Evolutionary conservation across 2,329 filamentous ascomycete genomes (phyloP).

Genomic region (Colletotrichum sp.): DNA sequence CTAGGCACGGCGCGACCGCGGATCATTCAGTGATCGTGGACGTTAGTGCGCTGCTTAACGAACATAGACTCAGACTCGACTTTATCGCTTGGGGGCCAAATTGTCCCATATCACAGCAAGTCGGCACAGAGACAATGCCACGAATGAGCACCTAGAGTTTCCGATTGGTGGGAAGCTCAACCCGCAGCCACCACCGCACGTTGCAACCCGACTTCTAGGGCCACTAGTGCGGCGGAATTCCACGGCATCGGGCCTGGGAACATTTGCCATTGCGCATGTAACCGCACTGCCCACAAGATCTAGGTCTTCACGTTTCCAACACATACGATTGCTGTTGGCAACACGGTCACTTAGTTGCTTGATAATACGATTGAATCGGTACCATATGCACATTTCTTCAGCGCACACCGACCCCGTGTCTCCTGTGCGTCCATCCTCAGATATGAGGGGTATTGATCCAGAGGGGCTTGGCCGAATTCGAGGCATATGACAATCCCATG

Average conservation of each 20-base stretch:
- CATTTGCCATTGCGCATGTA: not conserved
- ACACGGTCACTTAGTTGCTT: not conserved
- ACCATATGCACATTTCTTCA: not conserved
- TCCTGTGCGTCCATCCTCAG: not conserved
- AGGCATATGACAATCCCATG: not conserved
- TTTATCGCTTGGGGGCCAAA: not conserved
- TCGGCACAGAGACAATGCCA: not conserved
- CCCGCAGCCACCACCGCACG: not conserved
- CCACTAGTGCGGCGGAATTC: slow-evolving; percentile 15
- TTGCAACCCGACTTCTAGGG: not conserved
- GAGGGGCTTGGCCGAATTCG: not conserved
- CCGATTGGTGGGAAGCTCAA: not conserved
- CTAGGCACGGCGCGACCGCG: not conserved
- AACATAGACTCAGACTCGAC: not conserved
- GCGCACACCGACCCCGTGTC: not conserved
- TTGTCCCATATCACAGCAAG: not conserved
- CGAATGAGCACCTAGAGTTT: not conserved
- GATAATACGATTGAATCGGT: not conserved
- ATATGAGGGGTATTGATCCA: not conserved
- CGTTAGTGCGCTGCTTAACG: not conserved
- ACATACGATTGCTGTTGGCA: not conserved
- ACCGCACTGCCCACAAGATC: not conserved
- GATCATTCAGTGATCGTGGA: not conserved
- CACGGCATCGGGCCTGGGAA: not conserved
- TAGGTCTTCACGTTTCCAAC: not conserved